Evolutionary conservation across 164 flowering plant genomes (phyloP), one percentile per base, ranked within the genome.

Genomic region (Taxillus chinensis): DNA sequence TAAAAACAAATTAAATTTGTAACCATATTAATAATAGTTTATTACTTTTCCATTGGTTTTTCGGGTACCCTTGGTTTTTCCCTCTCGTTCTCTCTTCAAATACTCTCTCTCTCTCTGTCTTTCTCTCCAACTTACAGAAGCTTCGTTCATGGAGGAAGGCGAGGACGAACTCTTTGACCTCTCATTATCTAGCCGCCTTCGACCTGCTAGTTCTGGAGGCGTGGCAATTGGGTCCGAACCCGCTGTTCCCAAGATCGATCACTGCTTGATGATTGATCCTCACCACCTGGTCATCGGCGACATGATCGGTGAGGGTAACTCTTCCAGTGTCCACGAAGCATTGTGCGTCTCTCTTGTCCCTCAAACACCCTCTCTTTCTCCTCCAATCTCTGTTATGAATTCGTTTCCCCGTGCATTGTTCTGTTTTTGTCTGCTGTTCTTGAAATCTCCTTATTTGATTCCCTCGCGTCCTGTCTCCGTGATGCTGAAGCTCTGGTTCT

Each of bases 261-360:
- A 51, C 27, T 5, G 9, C 38, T 39, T 41, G 10, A 51, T 75
- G 7, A 53, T 75, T 55, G 73, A 75, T 62, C 57, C 53, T 11
- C n/a, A 48, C 43, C 9, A 9, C 10, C 16, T 75, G n/a, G 8
- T 10, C 40, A 46, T 65, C 43, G 57, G 57, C 8, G 7, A 54
- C 37, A 43, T 65, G 41, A 68, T 71, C 45, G 69, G 75, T 9
- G 73, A 71, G 55, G 70, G 78, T n/a, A 57, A 58, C 11, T n/a
- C 53, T 62, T 75, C 78, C 27, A 48, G 63, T 7, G 78, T 75
- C 17, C 58, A 68, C 46, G 49, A 75, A 41, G 78, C 75, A 66
- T 56, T 63, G 78, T 75, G 66, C 46, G 78, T 71, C 39, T 54
- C 68, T 48, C 11, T 53, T 63, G 41, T 12, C 5, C 43, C 52